A percentile compares a stretch with the other conserved stretches of the same genome.
phyloP scores from a whole-genome alignment of 2,329 filamentous ascomycete species.

The Colletotrichum tropicicola region DNA sequence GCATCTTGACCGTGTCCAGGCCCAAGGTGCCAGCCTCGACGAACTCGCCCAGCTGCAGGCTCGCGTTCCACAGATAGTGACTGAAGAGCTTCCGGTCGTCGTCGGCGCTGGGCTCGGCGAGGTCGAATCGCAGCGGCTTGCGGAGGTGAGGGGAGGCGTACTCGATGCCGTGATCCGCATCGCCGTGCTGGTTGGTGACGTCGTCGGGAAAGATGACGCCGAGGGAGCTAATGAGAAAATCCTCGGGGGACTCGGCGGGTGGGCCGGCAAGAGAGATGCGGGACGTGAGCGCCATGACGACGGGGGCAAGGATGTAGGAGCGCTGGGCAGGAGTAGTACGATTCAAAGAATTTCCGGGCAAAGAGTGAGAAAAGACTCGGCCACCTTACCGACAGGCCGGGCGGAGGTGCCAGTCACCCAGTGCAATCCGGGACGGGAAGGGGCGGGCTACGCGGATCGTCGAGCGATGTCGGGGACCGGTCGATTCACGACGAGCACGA shows the following conservation, averaged over 20 bases:
- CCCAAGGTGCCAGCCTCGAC: conserved; percentile 58
- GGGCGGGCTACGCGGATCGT: neutral
- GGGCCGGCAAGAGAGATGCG: conserved; percentile 52
- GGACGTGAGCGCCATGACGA: conserved; percentile 53
- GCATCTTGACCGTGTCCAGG: conserved; percentile 18
- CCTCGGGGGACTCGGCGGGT: conserved; percentile 58
- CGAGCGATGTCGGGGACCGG: neutral
- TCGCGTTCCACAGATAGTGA: conserved; percentile 79
- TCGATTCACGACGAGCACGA: conserved; percentile 1
- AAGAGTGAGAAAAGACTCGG: neutral
- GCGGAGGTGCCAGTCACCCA: too few species aligned
- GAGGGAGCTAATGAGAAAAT: conserved; percentile 67
- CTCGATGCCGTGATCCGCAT: conserved; percentile 63
- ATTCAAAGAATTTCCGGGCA: too few species aligned
- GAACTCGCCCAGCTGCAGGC: conserved; percentile 62
- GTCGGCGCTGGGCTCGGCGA: conserved; percentile 59
- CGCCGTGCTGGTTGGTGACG: conserved; percentile 72
- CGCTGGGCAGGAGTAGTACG: neutral
- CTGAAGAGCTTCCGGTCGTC: conserved; percentile 69
- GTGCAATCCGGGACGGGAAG: neutral
- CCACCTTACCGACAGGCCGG: neutral
- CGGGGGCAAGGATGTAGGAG: conserved; percentile 3
- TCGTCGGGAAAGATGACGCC: conserved; percentile 76
- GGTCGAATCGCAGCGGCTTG: conserved; percentile 51
- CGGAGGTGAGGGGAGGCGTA: conserved; percentile 65